Conservation (phyloP, 805 yeast genomes). For the Myxozyma neglecta region DNA sequence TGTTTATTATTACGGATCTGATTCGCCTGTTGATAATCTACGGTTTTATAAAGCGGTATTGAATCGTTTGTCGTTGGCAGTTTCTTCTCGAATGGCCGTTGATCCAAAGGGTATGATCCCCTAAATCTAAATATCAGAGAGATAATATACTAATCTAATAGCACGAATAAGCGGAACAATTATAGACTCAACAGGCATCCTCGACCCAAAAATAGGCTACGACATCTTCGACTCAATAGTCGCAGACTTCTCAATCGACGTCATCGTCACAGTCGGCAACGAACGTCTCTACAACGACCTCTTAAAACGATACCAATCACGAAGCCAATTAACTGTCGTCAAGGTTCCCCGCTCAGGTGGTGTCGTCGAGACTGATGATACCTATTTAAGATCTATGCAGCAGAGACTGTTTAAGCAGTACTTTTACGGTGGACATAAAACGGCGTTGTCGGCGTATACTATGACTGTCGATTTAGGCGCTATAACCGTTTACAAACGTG, state of each 20-base stretch:
- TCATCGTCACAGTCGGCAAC: constrained; percentile 70
- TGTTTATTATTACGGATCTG: constrained; percentile 78
- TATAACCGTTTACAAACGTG: constrained; percentile 62
- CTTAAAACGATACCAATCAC: constrained; percentile 44
- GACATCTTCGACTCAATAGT: constrained; percentile 56
- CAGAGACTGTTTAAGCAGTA: constrained; percentile 79
- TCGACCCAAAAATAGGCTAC: constrained; percentile 49
- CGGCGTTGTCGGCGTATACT: constrained; percentile 80
- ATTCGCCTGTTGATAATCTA: constrained; percentile 56
- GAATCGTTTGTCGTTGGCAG: constrained; percentile 52
- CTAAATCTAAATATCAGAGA: no score
- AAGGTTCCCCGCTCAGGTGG: constrained; percentile 76
- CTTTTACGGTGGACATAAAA: constrained; percentile 73
- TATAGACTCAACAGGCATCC: constrained; percentile 71
- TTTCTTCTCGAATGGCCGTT: constrained; percentile 48
- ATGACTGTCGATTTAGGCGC: constrained; percentile 68
- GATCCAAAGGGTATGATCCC: constrained; percentile 42
- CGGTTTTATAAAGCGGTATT: constrained; percentile 54
- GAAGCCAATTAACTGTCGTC: constrained; percentile 46
- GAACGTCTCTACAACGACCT: constrained; percentile 69
- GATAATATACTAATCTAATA: neutral
- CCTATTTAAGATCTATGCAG: constrained; percentile 67
- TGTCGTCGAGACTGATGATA: constrained; percentile 69
- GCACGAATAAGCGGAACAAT: constrained; percentile 55
- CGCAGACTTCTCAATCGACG: constrained; percentile 56